phyloP scores from a whole-genome alignment of 2,329 filamentous ascomycete genomes.

The Talaromyces sp. region DNA sequence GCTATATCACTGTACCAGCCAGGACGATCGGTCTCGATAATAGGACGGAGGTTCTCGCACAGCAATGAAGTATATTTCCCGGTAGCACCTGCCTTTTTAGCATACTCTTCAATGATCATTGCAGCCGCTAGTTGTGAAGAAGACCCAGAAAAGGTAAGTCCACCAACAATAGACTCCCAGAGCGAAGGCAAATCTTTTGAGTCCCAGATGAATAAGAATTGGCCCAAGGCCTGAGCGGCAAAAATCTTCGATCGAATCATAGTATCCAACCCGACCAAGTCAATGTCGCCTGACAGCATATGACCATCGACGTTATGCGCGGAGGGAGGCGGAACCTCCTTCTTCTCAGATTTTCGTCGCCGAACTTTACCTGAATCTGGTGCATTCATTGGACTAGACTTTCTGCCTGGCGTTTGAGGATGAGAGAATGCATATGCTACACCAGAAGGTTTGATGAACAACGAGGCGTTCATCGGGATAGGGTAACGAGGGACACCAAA shows the following conservation, averaged over 20 bases:
- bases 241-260: slow-evolving; percentile 87
- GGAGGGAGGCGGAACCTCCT: slow-evolving; percentile 65
- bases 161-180: slow-evolving; percentile 66
- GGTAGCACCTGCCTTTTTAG: slow-evolving; percentile 49
- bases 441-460: slow-evolving; percentile 93
- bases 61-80: slow-evolving; percentile 40
- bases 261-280: slow-evolving; percentile 84
- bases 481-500: slow-evolving; percentile 89
- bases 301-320: slow-evolving; percentile 95
- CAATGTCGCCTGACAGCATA: slow-evolving; percentile 96
- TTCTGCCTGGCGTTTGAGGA: slow-evolving; percentile 30
- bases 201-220: slow-evolving; percentile 77
- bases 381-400: slow-evolving; percentile 40
- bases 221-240: slow-evolving; percentile 79
- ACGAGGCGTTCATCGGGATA: slow-evolving; percentile 81
- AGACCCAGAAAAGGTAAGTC: slow-evolving; percentile 69
- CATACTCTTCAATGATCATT: slow-evolving; percentile 85
- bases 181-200: slow-evolving; percentile 46
- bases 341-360: slow-evolving; percentile 79
- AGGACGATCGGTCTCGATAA: slow-evolving; percentile 79
- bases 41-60: slow-evolving; percentile 61
- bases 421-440: slow-evolving; percentile 63
- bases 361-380: slow-evolving; percentile 66
- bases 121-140: slow-evolving; percentile 82
- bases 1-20: slow-evolving; percentile 83